Evolutionary conservation across 1,284 basidiomycete species (phyloP).

Genomic region (Lentinus polychrous): DNA sequence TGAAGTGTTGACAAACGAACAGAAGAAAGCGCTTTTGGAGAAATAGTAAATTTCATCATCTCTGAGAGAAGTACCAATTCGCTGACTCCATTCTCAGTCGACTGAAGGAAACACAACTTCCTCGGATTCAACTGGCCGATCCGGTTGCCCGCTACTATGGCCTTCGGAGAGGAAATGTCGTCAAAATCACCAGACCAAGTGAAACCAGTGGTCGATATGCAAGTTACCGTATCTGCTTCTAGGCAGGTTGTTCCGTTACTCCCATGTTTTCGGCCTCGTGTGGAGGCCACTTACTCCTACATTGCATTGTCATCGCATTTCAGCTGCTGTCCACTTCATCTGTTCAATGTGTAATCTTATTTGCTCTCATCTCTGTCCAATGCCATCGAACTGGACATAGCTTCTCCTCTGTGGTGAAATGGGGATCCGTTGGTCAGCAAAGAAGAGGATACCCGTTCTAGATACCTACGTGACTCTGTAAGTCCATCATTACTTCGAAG

Average conservation of each 20-base stretch:
- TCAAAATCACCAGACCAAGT: slow-evolving; percentile 95
- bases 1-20: slow-evolving; percentile 79
- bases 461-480: too few relatives aligned
- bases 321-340: background rate
- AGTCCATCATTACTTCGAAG: too few relatives aligned
- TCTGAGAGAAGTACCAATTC: slow-evolving; percentile 3
- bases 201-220: slow-evolving; percentile 96
- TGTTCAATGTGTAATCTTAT: background rate
- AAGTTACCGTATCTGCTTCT: slow-evolving; percentile 87
- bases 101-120: slow-evolving; percentile 95
- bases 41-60: slow-evolving; percentile 72
- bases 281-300: background rate
- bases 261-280: background rate
- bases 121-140: slow-evolving; percentile 92
- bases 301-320: background rate
- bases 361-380: too few relatives aligned
- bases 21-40: slow-evolving; percentile 84
- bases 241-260: slow-evolving; percentile 15
- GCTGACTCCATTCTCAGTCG: slow-evolving; percentile 49
- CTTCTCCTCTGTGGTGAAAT: too few relatives aligned
- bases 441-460: too few relatives aligned
- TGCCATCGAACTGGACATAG: too few relatives aligned
- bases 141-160: slow-evolving; percentile 98
- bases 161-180: slow-evolving; percentile 90
- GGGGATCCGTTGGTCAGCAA: too few relatives aligned